Evolutionary conservation across 306 rosid genomes (phyloP).

Genomic region (Gastrolobium bilobum): DNA sequence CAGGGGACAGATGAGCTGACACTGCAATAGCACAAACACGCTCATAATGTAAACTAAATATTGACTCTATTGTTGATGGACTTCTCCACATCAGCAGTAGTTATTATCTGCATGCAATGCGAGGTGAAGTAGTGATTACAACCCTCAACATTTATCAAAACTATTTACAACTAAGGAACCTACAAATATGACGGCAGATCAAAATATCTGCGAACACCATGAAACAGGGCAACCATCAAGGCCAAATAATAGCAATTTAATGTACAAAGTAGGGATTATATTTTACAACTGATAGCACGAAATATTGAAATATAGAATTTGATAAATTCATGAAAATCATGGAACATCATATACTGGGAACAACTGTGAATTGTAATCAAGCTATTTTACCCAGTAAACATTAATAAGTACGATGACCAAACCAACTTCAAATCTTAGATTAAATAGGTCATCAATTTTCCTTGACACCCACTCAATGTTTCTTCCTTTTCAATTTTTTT

Average conservation of each 20-base stretch:
- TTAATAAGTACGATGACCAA: background rate
- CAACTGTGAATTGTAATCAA: background rate
- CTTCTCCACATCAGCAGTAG: background rate
- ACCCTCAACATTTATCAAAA: background rate
- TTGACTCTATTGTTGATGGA: constrained; percentile 1
- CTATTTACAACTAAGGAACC: background rate
- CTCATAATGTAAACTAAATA: constrained; percentile 8
- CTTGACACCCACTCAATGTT: background rate
- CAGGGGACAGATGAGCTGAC: background rate
- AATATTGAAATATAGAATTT: no score
- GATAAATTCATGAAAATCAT: background rate
- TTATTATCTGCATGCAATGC: constrained; percentile 19
- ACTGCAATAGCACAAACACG: background rate
- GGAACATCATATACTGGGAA: background rate
- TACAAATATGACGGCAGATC: background rate
- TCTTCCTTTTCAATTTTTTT: background rate
- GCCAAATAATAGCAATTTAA: background rate
- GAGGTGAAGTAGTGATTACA: background rate
- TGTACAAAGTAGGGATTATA: background rate
- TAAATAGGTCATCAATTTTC: constrained; percentile 1
- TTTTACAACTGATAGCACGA: background rate
- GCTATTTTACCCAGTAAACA: background rate
- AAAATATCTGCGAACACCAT: background rate
- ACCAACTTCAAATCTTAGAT: constrained; percentile 3
- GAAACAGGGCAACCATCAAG: background rate